Evolutionary conservation across 2,329 filamentous ascomycete species (phyloP), one percentile per base, ranked within the genome.

Genomic region (Neonectria coccinea): DNA sequence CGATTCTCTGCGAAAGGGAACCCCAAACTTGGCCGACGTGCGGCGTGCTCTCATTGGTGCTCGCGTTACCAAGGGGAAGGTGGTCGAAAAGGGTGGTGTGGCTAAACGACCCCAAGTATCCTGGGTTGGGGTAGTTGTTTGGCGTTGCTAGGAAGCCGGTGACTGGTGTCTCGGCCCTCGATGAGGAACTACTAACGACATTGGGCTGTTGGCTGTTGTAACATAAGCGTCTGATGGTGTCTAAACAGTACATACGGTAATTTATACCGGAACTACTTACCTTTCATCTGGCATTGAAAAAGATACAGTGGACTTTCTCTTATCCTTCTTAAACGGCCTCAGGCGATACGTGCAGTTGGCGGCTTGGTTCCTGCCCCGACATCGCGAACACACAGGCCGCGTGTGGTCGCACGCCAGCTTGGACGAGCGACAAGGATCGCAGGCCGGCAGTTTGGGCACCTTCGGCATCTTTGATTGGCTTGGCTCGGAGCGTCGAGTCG

Each of bases 361-460:
- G 1, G 45, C 14, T 25, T 45, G 65, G 33, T 50, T 56, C 31
- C 55, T 48, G 27, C 64, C 65, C 16, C 51, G 64, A 31, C 74
- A 76, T 12, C 74, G 69, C 22, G 69, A 67, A 45, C 75, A 77
- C 18, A 67, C 67, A 6, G 74, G 74, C 45, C 64, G 48, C n/a
- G 57, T 42, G 60, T 77, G 75, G 55, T 75, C 67, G 62, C 70
- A 71, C 2, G 70, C 72, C 14, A 74, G 58, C 47, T 75, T 75
- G 3, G 72, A 64, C 8, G 55, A 42, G 67, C 78, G 47, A 69
- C 78, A 66, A 57, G 77, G 50, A 66, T 78, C 65, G 69, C 76
- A 74, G 1, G 72, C 72, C 3, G 60, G 59, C 6, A 48, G 41
- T 16, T 56, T 60, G 18, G 48, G 48, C 9, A 33, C 48, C 18